Evolutionary conservation across 345 rosid species (phyloP), one percentile per base, ranked within the genome.

Genomic region (Hypericum androsaemum): DNA sequence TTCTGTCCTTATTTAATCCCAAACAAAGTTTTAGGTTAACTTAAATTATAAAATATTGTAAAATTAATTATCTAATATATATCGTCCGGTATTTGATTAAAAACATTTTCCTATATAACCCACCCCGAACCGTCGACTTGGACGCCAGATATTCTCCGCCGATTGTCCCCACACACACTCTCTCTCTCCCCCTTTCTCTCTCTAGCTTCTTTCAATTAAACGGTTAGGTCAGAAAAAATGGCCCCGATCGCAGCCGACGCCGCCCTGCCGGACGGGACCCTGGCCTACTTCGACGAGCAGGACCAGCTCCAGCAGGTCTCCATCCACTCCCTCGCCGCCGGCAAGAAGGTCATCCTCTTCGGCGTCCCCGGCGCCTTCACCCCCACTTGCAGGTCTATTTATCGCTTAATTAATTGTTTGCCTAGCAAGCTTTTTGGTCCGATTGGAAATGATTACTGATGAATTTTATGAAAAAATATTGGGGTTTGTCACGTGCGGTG

Each of bases 361-460:
- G 98, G 94, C 28, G 98, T 92, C 41, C 98, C 98, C 66, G 98
- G 98, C 46, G 98, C 98, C 56, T 92, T 92, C 72, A 92, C 98
- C 15, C 97, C 98, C 16, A 92, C 89, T 75, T 52, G 88, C 49
- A 92, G 98, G 98, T 87, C 0, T 39, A 8, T 28, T 42, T 14
- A 13, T 3, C 8, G 14, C 2, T 1, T 43, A 3, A 5, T 0
- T 39, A 54, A n/a, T 5, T 8, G 43, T 28, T 15, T 12, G 12
- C 35, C 35, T 10, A 6, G 10, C 12, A n/a, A n/a, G n/a, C n/a
- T n/a, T n/a, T n/a, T n/a, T n/a, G n/a, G n/a, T n/a, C n/a, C n/a
- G n/a, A n/a, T n/a, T n/a, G n/a, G n/a, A n/a, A n/a, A n/a, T n/a
- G n/a, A n/a, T n/a, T n/a, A n/a, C n/a, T n/a, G n/a, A n/a, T n/a